Base-by-base conservation (phyloP, 2,329 filamentous ascomycete species). In the Colletotrichum chlorophyti region DNA sequence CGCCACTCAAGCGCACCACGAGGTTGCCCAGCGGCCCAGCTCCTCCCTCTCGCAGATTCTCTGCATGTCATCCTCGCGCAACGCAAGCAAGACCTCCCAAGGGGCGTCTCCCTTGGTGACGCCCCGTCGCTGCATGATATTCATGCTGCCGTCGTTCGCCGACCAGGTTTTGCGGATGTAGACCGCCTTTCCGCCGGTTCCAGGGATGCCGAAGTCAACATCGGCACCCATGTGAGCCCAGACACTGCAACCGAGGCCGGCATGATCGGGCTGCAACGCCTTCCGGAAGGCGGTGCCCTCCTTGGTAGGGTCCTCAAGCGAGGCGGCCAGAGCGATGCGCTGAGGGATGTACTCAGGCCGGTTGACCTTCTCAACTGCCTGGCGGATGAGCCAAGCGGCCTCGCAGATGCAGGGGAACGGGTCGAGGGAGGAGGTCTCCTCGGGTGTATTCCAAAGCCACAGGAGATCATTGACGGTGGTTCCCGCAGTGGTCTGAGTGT, bases 201-300 rank as follows among this genome's bases (percentile, higher is more conserved):
- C 58, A 2, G 58, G 53, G n/a, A 60, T 60, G 0, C 27, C 11
- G 12, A 60, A 60, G 53, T 60, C 53, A 6, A 60, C 27, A 4
- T 60, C 58, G 17, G 53, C 58, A 8, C 58, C 58, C 58, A 60
- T 58, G 27, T 60, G 46, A 6, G 26, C 17, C 58, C 58, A 60
- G 17, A 60, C 58, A 3, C 40, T 51, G 37, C 58, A 60, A 6
- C 46, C 46, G 2, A 58, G 2, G 2, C 58, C 58, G 9, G 58
- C 35, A 9, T 42, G 42, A 5, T 58, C 29, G 5, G 58, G 46
- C 7, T 12, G 40, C 6, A 45, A 34, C 3, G 53, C 53, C 3
- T 17, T 41, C 5, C 21, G 27, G 23, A 58, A 58, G 6, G 47
- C 53, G 6, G 12, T 26, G 8, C 46, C 42, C 29, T 53, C 58